These are phyloP conservation scores for Sambucus nigra DNA, from an alignment of 129 eudicot genomes.

Conservation along the genomic window DNA sequence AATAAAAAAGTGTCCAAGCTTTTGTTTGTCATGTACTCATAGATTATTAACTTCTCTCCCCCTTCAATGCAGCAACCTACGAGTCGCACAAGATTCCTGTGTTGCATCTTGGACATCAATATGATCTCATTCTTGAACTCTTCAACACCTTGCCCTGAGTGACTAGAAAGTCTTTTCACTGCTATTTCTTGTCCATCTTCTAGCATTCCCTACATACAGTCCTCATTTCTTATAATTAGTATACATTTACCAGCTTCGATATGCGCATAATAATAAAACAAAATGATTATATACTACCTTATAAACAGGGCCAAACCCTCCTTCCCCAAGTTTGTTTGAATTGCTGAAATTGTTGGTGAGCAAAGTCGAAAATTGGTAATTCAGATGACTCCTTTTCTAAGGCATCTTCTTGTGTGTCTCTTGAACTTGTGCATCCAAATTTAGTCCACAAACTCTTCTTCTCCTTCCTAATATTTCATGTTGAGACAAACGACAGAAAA, in stretches of 20 bases:
- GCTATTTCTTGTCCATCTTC: slow-evolving; percentile 26
- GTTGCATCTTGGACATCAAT: slow-evolving; percentile 31
- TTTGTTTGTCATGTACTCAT: background rate
- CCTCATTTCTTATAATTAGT: background rate
- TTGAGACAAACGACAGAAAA: slow-evolving; percentile 5
- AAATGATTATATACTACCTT: slow-evolving; percentile 17
- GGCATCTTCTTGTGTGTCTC: slow-evolving; percentile 13
- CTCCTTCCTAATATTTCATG: slow-evolving; percentile 14
- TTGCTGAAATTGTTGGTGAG: slow-evolving; percentile 24
- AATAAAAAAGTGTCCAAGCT: background rate
- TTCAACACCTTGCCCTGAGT: slow-evolving; percentile 23
- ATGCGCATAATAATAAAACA: background rate
- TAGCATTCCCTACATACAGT: slow-evolving; percentile 20
- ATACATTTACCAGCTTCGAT: background rate
- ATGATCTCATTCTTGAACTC: slow-evolving; percentile 33
- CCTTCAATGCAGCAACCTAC: slow-evolving; percentile 12
- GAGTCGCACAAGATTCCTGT: slow-evolving; percentile 33
- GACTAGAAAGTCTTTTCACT: slow-evolving; percentile 33
- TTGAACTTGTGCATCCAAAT: slow-evolving; percentile 4
- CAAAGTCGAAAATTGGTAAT: slow-evolving; percentile 21
- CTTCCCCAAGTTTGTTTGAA: slow-evolving; percentile 32
- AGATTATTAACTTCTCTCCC: background rate
- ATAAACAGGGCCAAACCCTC: slow-evolving; percentile 42
- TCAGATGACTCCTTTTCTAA: slow-evolving; percentile 15
- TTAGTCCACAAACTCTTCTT: background rate